phyloP scores from a whole-genome alignment of 352 stramenopile genomes.

The Globisporangium paddicum region DNA sequence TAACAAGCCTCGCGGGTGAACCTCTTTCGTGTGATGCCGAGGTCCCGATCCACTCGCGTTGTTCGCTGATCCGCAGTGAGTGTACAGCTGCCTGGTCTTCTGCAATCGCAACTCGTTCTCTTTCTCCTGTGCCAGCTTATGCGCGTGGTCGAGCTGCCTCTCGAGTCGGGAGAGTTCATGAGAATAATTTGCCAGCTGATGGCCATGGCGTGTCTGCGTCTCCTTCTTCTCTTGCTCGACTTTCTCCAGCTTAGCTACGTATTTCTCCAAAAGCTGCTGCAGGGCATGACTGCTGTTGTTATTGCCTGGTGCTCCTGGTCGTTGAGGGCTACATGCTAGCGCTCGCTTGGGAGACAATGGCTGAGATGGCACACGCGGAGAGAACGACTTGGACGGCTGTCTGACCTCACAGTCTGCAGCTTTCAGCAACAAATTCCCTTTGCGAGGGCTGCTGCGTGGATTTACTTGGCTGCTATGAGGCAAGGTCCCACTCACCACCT shows the following conservation, averaged over 20 bases:
- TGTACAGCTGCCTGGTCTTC: conserved; percentile 50
- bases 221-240: conserved; percentile 51
- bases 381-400: neutral
- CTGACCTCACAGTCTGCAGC: neutral
- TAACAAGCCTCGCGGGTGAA: conserved; percentile 13
- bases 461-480: neutral
- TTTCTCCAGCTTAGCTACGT: conserved; percentile 29
- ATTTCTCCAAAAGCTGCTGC: conserved; percentile 23
- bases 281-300: neutral
- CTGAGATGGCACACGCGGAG: neutral
- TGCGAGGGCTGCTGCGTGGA: neutral
- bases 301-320: neutral
- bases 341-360: conserved; percentile 1
- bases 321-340: neutral
- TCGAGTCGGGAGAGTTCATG: conserved; percentile 65
- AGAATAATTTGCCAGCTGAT: conserved; percentile 65
- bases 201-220: conserved; percentile 33
- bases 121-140: conserved; percentile 40
- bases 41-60: neutral
- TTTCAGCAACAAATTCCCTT: neutral
- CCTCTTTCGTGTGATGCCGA: neutral
- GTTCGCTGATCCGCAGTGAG: neutral
- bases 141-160: conserved; percentile 53
- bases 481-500: neutral
- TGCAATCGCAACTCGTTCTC: conserved; percentile 55